Evolutionary conservation across 768 basidiomycete genomes (phyloP).

Genomic region (Tubosaeta brunneosetosa): DNA sequence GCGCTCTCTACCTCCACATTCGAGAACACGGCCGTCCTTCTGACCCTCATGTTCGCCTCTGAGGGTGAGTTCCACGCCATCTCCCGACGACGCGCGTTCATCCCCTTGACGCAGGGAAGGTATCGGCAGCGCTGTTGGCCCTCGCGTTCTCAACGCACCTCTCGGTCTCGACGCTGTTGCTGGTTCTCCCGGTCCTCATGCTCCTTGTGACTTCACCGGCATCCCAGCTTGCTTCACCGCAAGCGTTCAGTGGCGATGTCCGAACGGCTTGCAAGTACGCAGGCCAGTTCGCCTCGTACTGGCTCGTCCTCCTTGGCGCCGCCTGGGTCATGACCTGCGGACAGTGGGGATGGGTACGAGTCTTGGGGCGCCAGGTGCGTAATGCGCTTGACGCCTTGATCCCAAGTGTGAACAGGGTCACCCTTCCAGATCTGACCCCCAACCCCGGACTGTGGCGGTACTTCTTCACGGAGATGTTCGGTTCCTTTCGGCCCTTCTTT

Average conservation of each 20-base stretch:
- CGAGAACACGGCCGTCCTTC: constrained; percentile 68
- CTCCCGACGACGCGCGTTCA: background rate
- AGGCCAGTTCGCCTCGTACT: constrained; percentile 50
- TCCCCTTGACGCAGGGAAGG: constrained; percentile 42
- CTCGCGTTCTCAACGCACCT: constrained; percentile 71
- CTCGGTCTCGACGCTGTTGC: constrained; percentile 64
- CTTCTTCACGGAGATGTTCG: constrained; percentile 99
- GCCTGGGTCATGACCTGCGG: constrained; percentile 56
- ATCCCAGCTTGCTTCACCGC: constrained; percentile 67
- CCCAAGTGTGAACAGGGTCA: constrained; percentile 45
- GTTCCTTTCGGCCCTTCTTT: constrained; percentile 95
- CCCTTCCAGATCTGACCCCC: constrained; percentile 85
- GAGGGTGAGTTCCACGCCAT: constrained; percentile 41
- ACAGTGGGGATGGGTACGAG: constrained; percentile 64
- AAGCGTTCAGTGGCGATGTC: constrained; percentile 20
- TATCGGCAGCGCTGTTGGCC: constrained; percentile 53
- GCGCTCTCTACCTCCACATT: constrained; percentile 80
- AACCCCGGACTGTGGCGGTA: constrained; percentile 98
- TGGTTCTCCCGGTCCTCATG: constrained; percentile 63
- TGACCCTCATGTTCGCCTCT: constrained; percentile 66
- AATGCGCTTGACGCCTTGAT: background rate
- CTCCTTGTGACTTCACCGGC: constrained; percentile 56
- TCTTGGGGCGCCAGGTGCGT: constrained; percentile 83
- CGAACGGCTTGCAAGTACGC: constrained; percentile 25
- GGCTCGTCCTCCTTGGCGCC: constrained; percentile 38